Base-by-base conservation (phyloP, 345 rosid species). In the Cardamine resedifolia region DNA sequence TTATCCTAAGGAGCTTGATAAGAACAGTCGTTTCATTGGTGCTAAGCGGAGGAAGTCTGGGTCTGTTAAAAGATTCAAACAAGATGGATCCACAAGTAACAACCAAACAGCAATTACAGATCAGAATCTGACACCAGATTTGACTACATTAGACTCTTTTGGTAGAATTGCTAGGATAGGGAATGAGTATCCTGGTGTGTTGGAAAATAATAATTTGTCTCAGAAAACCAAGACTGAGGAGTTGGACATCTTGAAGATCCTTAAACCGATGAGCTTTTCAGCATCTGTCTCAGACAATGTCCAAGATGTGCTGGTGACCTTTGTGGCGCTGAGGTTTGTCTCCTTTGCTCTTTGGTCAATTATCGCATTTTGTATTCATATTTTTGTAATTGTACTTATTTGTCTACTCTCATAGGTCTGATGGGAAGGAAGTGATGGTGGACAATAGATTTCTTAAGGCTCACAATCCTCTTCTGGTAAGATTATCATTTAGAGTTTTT, bases 31-130 rank as follows among this genome's bases (percentile, higher is more conserved):
- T 30, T 82, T 83, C 30, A 84, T 71, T 1, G 99, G 99, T 72
- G 84, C 99, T 34, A 90, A 80, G 80, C 83, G 96, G 77, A 88
- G 99, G 75, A 96, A 96, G 82, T 83, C 96, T 74, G 88, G 97
- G 47, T 86, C 95, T 58, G 99, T 96, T 71, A 96, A 86, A 88
- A 90, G 98, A 82, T 96, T 92, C 76, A 86, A 81, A 73, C 92
- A 89, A 77, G 98, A 96, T 44, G 64, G 49, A 49, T 74, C 61
- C 52, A 57, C 85, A 1, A 66, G 74, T 52, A 73, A 58, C 65
- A 71, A 72, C 48, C 66, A 72, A 68, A 82, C 78, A 55, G 45
- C 76, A 26, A 38, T 61, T 64, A 56, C 64, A 31, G 65, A 69
- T 15, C 85, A 81, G 56, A 77, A 81, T 66, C 61, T 79, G 66